Evolutionary conservation across 2,329 filamentous ascomycete species (phyloP).

Genomic region (Eutypa lata): DNA sequence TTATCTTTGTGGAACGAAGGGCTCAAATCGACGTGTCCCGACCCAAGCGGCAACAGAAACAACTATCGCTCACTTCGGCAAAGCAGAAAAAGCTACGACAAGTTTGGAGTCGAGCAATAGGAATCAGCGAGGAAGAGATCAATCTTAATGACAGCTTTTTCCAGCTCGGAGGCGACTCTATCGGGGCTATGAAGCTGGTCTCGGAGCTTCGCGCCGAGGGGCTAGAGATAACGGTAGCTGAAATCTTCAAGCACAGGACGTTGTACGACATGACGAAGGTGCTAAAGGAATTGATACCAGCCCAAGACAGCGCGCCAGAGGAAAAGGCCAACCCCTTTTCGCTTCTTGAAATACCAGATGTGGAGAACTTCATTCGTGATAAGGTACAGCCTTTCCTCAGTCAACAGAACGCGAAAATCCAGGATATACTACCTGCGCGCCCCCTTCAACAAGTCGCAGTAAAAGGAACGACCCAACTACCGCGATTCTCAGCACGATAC

Average conservation of each 20-base stretch:
- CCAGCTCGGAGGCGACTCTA: constrained; percentile 57
- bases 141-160: constrained; percentile 58
- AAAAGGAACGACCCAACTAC: constrained; percentile 52
- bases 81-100: constrained; percentile 42
- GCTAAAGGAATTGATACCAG: constrained; percentile 35
- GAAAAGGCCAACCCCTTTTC: constrained; percentile 46
- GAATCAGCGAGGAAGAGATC: constrained; percentile 42
- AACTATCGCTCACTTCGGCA: constrained; percentile 35
- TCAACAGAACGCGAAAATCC: constrained; percentile 47
- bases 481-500: constrained; percentile 62
- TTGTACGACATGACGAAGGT: constrained; percentile 52
- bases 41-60: constrained; percentile 19
- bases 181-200: constrained; percentile 59
- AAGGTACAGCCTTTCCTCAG: constrained; percentile 49
- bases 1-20: constrained; percentile 27
- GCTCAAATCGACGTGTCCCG: constrained; percentile 6
- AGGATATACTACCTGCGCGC: constrained; percentile 55
- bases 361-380: constrained; percentile 41
- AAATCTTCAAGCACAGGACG: constrained; percentile 49
- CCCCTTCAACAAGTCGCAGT: constrained; percentile 60
- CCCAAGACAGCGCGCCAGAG: constrained; percentile 6
- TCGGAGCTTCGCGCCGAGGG: constrained; percentile 48
- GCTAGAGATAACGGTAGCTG: constrained; percentile 49
- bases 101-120: constrained; percentile 48
- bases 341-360: constrained; percentile 39